Conservation (phyloP, 2,329 filamentous ascomycete species). For the Botrytis sinoallii region DNA sequence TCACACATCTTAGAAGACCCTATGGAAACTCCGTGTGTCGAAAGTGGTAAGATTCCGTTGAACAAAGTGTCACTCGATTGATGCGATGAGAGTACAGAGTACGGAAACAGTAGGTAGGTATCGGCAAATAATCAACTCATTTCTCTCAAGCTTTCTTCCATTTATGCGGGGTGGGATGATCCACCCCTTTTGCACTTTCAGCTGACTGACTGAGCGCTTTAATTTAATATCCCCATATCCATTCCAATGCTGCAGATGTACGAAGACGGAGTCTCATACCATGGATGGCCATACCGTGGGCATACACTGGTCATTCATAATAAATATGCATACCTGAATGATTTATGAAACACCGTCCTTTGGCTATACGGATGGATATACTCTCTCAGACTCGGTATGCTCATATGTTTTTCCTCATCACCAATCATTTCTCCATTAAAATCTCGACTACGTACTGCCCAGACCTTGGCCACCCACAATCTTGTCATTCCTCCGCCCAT, state of each 20-base stretch:
- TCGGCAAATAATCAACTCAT: neutral
- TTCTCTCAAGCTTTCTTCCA: neutral
- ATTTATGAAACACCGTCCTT: neutral
- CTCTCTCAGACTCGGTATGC: neutral
- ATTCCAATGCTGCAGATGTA: no score
- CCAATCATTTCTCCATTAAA: neutral
- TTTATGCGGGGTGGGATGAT: neutral
- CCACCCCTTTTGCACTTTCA: neutral
- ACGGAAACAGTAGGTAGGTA: neutral
- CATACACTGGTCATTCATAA: neutral
- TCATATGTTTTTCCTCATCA: neutral
- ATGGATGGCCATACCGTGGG: no score
- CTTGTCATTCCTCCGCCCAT: neutral
- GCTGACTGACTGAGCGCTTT: neutral
- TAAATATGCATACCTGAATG: neutral
- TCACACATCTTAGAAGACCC: neutral
- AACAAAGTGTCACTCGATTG: neutral
- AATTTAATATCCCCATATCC: no score
- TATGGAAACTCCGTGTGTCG: neutral
- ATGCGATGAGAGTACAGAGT: neutral
- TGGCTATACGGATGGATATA: neutral
- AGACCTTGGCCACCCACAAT: constrained; percentile 4
- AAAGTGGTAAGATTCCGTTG: neutral
- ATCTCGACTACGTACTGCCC: neutral
- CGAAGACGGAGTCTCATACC: no score